These are phyloP conservation scores for Phaeotremella skinneri DNA, from an alignment of 768 basidiomycete genomes.

Conservation along the genomic window DNA sequence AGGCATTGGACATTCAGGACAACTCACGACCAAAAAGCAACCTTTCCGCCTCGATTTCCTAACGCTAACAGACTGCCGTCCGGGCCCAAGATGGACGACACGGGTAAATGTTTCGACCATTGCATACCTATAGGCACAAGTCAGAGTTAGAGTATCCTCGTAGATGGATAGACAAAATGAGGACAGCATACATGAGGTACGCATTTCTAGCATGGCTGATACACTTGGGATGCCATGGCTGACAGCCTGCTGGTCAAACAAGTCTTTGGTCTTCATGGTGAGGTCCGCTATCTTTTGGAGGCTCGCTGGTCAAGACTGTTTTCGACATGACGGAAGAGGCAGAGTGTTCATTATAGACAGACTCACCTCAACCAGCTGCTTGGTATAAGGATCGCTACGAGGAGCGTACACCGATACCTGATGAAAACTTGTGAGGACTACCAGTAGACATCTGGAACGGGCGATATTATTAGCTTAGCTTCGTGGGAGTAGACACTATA, in stretches of 20 bases:
- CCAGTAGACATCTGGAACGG: constrained; percentile 32
- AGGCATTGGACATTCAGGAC: too few relatives aligned
- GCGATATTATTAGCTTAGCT: neutral
- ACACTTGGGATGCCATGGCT: neutral
- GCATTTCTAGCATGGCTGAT: constrained; percentile 22
- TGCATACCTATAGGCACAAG: constrained; percentile 27
- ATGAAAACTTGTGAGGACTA: constrained; percentile 19
- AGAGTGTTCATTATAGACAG: neutral
- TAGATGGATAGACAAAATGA: constrained; percentile 1
- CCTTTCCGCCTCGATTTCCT: constrained; percentile 25
- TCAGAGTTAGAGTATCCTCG: too few relatives aligned
- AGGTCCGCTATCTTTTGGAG: constrained; percentile 23
- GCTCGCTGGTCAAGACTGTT: too few relatives aligned
- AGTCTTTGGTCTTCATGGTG: constrained; percentile 15
- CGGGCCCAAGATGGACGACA: constrained; percentile 13
- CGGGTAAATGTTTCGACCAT: constrained; percentile 27
- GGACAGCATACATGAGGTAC: constrained; percentile 21
- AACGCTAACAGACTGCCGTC: constrained; percentile 38
- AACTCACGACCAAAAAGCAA: constrained; percentile 37
- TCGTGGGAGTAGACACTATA: neutral
- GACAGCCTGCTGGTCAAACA: constrained; percentile 4
- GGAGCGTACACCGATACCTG: constrained; percentile 41
- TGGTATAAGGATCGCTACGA: constrained; percentile 29
- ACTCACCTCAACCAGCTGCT: constrained; percentile 37
- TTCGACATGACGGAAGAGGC: constrained; percentile 4